Conservation (phyloP, 306 rosid species). For the Begonia peltatifolia region DNA sequence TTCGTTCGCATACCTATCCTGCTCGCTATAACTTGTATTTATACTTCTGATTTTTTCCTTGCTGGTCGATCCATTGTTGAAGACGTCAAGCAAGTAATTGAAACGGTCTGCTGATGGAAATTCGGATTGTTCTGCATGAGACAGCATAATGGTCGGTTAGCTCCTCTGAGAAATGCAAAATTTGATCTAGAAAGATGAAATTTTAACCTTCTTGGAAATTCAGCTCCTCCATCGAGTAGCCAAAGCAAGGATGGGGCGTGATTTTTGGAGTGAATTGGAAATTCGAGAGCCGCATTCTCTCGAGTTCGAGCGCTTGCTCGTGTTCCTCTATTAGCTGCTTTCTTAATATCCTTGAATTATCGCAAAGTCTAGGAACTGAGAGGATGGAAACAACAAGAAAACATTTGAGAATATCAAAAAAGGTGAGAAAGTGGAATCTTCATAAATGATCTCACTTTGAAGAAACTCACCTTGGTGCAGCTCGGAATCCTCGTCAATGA, state of each 20-base stretch:
- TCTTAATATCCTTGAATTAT: conserved; percentile 18
- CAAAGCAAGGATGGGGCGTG: conserved; percentile 14
- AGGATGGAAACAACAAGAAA: neutral
- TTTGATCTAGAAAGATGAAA: too few relatives aligned
- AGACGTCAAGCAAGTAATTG: conserved; percentile 16
- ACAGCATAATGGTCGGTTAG: too few relatives aligned
- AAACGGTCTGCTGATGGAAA: conserved; percentile 16
- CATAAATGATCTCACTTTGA: too few relatives aligned
- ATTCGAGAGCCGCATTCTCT: conserved; percentile 15
- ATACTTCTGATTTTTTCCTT: conserved; percentile 13
- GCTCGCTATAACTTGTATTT: conserved; percentile 14
- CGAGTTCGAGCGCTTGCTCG: conserved; percentile 21
- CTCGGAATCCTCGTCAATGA: conserved; percentile 24
- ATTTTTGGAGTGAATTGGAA: conserved; percentile 12
- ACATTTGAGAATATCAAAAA: neutral
- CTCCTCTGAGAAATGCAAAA: too few relatives aligned
- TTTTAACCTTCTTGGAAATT: conserved; percentile 19
- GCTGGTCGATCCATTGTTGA: conserved; percentile 21
- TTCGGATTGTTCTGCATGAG: conserved; percentile 13
- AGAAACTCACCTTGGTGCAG: conserved; percentile 18
- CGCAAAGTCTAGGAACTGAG: conserved; percentile 17
- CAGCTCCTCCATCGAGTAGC: conserved; percentile 15
- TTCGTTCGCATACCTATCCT: conserved; percentile 14
- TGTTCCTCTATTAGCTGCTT: conserved; percentile 21
- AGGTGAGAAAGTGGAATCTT: neutral